Evolutionary conservation across 2,329 filamentous ascomycete species (phyloP), one percentile per base, ranked within the genome.

Genomic region (Ophiostoma perfectum): DNA sequence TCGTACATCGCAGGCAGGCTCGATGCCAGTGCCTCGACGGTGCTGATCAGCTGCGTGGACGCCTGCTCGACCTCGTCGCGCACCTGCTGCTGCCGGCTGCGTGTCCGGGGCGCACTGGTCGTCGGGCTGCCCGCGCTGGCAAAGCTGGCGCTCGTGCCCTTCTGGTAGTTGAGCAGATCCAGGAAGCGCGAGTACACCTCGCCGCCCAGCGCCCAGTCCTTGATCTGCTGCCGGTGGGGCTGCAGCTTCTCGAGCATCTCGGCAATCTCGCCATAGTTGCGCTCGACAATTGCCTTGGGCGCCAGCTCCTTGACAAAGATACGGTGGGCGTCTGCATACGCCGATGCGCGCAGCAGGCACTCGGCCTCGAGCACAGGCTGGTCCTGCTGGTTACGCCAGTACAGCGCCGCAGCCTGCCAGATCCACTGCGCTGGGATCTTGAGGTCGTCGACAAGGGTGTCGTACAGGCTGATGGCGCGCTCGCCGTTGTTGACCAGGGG

Each of bases 391-490:
- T 88, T 88, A 70, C 91, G 90, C 78, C 92, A 93, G 77, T 90
- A 90, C 14, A 94, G 82, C 12, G 93, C 93, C 75, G 93, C 91
- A 18, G 95, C 92, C 70, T 92, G 87, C 87, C 91, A 96, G 66
- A 98, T 83, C 93, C 94, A 96, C 3, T 84, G 78, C 1, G 83
- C 78, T 0, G 94, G 92, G 58, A 98, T 86, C 71, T 86, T 85
- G 67, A 93, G 85, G 44, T 86, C 86, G 62, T 84, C 80, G 0
- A 84, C 70, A 84, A 36, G 95, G 80, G 14, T 84, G 47, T 71
- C 72, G 70, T 73, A 83, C 11, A 78, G 80, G 77, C 88, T 92
- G 67, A 78, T 83, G 16, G 79, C 36, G 12, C 36, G 64, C 11
- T 45, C 66, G 41, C 41, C 75, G 71, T 84, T 82, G 63, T 45